Evolutionary conservation across 2,329 filamentous ascomycete genomes (phyloP).

Genomic region (Neofusicoccum umdonicola): DNA sequence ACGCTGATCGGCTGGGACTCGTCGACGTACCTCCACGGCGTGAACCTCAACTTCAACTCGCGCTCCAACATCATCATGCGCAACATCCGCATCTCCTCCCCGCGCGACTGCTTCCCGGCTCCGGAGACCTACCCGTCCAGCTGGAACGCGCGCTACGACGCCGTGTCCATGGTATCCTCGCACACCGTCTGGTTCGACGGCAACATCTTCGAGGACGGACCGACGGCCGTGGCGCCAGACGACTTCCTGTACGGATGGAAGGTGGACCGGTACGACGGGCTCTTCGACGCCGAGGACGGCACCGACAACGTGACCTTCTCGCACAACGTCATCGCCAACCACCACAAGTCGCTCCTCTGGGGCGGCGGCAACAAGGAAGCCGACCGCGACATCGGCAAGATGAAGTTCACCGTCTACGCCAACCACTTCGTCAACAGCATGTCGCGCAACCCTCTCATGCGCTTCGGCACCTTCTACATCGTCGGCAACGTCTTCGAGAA

Average conservation of each 20-base stretch:
- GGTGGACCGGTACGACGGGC: slow-evolving; percentile 13
- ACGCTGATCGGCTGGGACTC: slow-evolving; percentile 8
- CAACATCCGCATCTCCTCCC: slow-evolving; percentile 11
- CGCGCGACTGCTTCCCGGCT: slow-evolving; percentile 10
- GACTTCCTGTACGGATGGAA: slow-evolving; percentile 1
- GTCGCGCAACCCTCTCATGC: slow-evolving; percentile 12
- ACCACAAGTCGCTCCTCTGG: slow-evolving; percentile 14
- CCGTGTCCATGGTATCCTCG: slow-evolving; percentile 7
- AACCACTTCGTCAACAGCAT: slow-evolving; percentile 10
- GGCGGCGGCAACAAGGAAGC: slow-evolving; percentile 13
- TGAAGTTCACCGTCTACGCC: slow-evolving; percentile 9
- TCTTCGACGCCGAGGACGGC: slow-evolving; percentile 15
- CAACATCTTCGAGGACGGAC: slow-evolving; percentile 14
- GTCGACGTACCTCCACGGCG: slow-evolving; percentile 4
- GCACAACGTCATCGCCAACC: slow-evolving; percentile 14
- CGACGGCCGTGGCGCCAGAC: not conserved
- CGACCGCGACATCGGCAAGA: slow-evolving; percentile 6
- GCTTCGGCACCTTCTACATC: slow-evolving; percentile 16
- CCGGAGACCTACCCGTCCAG: not conserved
- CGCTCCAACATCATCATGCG: slow-evolving; percentile 13
- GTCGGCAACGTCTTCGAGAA: slow-evolving; percentile 10
- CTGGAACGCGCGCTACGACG: slow-evolving; percentile 12
- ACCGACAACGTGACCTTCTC: slow-evolving; percentile 11
- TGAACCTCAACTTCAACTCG: slow-evolving; percentile 12
- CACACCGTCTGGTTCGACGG: slow-evolving; percentile 9